Base-by-base conservation (phyloP, 2,329 filamentous ascomycete genomes). In the Epichloe festucae region DNA sequence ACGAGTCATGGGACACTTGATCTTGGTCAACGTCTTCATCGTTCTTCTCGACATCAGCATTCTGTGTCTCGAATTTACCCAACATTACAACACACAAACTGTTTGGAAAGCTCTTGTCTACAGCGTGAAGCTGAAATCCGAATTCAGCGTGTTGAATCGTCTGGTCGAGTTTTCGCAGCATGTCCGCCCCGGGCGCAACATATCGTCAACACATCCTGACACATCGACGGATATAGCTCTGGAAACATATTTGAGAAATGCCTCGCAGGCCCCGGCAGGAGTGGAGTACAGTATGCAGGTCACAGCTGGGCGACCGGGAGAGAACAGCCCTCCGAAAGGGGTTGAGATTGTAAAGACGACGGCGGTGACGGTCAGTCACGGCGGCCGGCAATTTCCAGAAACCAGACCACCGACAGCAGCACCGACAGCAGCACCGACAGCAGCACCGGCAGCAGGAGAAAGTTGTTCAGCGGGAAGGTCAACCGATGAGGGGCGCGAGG, bases 21-120 rank as follows among this genome's bases (percentile, higher is more conserved):
- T 66, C 12, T 59, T 63, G 6, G 68, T 73, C 31, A 74, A 75
- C 50, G 54, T 72, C 11, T 47, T 67, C 2, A 67, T 75, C n/a
- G 62, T 75, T 4, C 15, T 67, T 0, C 66, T 75, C 61, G 71
- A 75, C 48, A 51, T 73, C 15, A 58, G 65, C 7, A 59, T 69
- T 4, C 41, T 70, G 3, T 55, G 35, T 1, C 58, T 69, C 14
- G 62, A 70, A 47, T 65, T 62, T 31, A 51, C 60, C 3, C 57
- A 60, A 4, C 52, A 63, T 4, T 67, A 63, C 46, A 53, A 62
- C 3, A 50, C 66, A n/a, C 65, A 68, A 49, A 66, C 65, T 3
- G 60, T 63, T 0, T 63, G 63, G 57, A 68, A 68, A 51, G 54
- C 62, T 1, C 53, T 67, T 7, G 59, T 63, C 2, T 69, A 69